phyloP scores from a whole-genome alignment of 371 early-diverging fungal species.

The Conidiobolus incongruus region DNA sequence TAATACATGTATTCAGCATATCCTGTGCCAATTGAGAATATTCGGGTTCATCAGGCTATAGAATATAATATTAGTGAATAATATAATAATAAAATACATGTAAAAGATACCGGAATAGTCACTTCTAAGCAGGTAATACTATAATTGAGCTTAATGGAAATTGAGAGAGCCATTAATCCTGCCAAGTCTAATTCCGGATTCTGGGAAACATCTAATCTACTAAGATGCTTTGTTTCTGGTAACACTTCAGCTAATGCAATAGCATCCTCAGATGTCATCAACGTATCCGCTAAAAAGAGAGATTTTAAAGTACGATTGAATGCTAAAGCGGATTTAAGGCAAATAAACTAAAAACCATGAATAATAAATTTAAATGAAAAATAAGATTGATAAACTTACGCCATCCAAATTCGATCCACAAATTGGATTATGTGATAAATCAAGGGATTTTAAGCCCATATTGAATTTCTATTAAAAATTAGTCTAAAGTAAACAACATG shows the following conservation, averaged over 20 bases:
- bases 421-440: too few relatives aligned
- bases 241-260: conserved; percentile 57
- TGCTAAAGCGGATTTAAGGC: neutral
- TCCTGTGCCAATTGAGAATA: conserved; percentile 37
- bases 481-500: too few relatives aligned
- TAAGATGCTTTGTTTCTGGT: conserved; percentile 39
- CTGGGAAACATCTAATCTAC: conserved; percentile 41
- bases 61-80: neutral
- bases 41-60: conserved; percentile 32
- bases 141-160: conserved; percentile 42
- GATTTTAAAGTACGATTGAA: neutral
- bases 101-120: conserved; percentile 26
- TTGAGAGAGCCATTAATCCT: conserved; percentile 52
- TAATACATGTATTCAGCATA: conserved; percentile 36
- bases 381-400: too few relatives aligned
- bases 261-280: conserved; percentile 19
- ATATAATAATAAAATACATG: neutral
- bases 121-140: conserved; percentile 46
- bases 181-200: conserved; percentile 51
- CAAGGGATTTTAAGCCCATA: too few relatives aligned
- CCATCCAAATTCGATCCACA: too few relatives aligned
- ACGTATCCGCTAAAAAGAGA: neutral
- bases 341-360: too few relatives aligned
- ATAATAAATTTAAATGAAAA: too few relatives aligned
- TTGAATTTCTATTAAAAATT: too few relatives aligned